Evolutionary conservation across 176 grass and related monocot genomes (phyloP).

Genomic region (Themeda triandra): DNA sequence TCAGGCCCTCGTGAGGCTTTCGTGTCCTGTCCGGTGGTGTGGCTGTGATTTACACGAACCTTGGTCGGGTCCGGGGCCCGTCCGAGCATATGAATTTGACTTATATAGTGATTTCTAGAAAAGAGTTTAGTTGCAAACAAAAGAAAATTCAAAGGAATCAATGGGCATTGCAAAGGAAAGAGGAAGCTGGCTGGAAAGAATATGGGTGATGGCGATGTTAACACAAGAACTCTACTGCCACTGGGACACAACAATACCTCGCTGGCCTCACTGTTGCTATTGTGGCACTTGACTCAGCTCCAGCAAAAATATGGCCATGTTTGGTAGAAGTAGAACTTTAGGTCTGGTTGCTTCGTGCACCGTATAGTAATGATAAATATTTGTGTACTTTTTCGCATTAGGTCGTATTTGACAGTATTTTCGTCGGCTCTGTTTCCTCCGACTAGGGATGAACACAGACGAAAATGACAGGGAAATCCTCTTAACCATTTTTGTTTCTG

Average conservation of each 20-base stretch:
- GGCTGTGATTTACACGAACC: neutral
- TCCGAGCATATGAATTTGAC: neutral
- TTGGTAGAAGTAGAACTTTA: neutral
- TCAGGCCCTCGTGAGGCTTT: neutral
- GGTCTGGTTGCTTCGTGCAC: neutral
- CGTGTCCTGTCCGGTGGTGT: neutral
- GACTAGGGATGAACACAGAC: too few species aligned
- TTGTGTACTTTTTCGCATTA: too few species aligned
- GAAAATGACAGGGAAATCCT: too few species aligned
- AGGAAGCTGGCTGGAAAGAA: neutral
- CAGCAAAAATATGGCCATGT: neutral
- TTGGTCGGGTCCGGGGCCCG: neutral
- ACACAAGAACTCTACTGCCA: neutral
- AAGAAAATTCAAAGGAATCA: neutral
- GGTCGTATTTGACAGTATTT: too few species aligned
- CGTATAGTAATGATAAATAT: neutral
- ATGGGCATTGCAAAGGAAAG: neutral
- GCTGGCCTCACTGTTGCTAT: neutral
- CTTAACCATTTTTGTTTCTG: too few species aligned
- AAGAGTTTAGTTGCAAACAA: neutral
- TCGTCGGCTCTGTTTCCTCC: too few species aligned
- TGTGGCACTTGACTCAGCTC: conserved; percentile 19
- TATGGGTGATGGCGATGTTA: neutral
- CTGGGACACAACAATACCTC: neutral
- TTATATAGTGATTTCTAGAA: neutral